These are phyloP conservation scores for Uncinocarpus reesii DNA, from an alignment of 2,329 filamentous ascomycete genomes.

Conservation along the genomic window DNA sequence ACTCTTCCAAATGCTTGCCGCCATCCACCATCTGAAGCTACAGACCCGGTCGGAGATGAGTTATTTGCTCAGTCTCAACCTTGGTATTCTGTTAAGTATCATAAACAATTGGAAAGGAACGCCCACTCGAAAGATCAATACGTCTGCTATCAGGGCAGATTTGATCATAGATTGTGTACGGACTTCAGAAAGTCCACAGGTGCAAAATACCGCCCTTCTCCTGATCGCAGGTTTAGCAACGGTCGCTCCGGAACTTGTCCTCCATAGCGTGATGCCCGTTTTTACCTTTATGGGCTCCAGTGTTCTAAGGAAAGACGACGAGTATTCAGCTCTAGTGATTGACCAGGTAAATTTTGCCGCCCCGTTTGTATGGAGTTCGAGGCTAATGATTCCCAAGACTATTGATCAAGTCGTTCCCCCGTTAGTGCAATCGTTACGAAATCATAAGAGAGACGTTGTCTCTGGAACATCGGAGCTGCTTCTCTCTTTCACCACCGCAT, in stretches of 20 bases:
- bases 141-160: slow-evolving; percentile 72
- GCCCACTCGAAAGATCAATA: slow-evolving; percentile 52
- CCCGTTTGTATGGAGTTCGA: neutral
- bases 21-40: slow-evolving; percentile 73
- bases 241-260: slow-evolving; percentile 77
- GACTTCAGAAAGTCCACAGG: slow-evolving; percentile 79
- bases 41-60: slow-evolving; percentile 77
- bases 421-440: slow-evolving; percentile 71
- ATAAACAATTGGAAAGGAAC: slow-evolving; percentile 59
- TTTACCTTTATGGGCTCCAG: slow-evolving; percentile 97
- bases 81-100: slow-evolving; percentile 73
- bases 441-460: slow-evolving; percentile 64
- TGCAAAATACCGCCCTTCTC: slow-evolving; percentile 83
- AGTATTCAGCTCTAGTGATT: slow-evolving; percentile 93
- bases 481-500: slow-evolving; percentile 92
- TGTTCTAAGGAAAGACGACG: slow-evolving; percentile 82
- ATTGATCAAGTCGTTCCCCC: slow-evolving; percentile 91
- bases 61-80: slow-evolving; percentile 76
- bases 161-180: slow-evolving; percentile 89
- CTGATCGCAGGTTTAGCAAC: slow-evolving; percentile 78
- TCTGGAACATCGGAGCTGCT: slow-evolving; percentile 78
- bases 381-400: slow-evolving; percentile 44
- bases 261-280: slow-evolving; percentile 97
- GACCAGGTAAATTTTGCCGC: slow-evolving; percentile 46
- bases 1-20: slow-evolving; percentile 74